These are phyloP conservation scores for Melampsora americana DNA, from an alignment of 1,284 basidiomycete genomes.

Conservation along the genomic window DNA sequence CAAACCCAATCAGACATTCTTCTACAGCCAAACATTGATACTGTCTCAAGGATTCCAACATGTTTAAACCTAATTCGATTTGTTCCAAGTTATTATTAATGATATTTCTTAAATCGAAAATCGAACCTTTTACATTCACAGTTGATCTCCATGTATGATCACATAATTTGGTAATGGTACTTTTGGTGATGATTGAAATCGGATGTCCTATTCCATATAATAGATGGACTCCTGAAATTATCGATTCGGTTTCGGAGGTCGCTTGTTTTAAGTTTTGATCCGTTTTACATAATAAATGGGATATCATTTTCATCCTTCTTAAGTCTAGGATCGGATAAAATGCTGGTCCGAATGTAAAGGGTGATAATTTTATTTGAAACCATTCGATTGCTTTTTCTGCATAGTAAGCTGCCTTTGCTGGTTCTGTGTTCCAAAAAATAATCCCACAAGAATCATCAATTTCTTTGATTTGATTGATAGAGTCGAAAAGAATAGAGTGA, in stretches of 20 bases:
- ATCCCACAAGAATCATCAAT: neutral
- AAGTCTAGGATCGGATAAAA: slow-evolving; percentile 42
- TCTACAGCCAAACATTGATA: slow-evolving; percentile 31
- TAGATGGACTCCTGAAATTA: slow-evolving; percentile 20
- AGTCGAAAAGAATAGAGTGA: neutral
- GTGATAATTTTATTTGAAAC: slow-evolving; percentile 38
- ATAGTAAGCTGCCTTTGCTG: slow-evolving; percentile 40
- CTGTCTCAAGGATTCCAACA: slow-evolving; percentile 15
- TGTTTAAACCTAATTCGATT: slow-evolving; percentile 26
- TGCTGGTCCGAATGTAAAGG: slow-evolving; percentile 36
- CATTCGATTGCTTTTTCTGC: slow-evolving; percentile 42
- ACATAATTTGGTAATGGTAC: slow-evolving; percentile 21
- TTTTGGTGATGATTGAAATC: slow-evolving; percentile 20
- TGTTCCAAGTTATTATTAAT: slow-evolving; percentile 18
- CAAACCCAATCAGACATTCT: slow-evolving; percentile 33
- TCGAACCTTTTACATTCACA: neutral
- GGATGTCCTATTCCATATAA: slow-evolving; percentile 29
- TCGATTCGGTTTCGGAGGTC: slow-evolving; percentile 13
- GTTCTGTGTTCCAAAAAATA: slow-evolving; percentile 6
- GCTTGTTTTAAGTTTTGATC: slow-evolving; percentile 32
- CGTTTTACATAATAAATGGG: slow-evolving; percentile 15
- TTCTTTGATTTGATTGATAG: neutral
- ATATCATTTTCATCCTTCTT: slow-evolving; percentile 31
- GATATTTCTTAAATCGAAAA: slow-evolving; percentile 1
- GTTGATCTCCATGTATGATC: slow-evolving; percentile 17